Base-by-base conservation (phyloP, 768 basidiomycete genomes). In the Suillus ampliporus region DNA sequence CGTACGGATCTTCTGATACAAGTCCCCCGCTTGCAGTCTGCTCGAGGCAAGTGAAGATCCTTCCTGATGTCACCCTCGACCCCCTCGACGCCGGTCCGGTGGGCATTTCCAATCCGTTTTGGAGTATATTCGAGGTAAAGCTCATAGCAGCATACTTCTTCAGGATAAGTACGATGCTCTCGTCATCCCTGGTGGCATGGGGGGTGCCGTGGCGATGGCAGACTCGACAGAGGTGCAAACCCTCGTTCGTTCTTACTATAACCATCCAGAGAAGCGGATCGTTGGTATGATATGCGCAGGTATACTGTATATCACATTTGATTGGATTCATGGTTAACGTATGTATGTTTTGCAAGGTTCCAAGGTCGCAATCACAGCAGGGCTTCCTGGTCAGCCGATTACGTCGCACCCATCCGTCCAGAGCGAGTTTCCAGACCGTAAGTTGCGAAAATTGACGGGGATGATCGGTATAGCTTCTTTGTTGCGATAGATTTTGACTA, bases 201-300 rank as follows among this genome's bases (percentile, higher is more conserved):
- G 87, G 71, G 92, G 92, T 13, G 90, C 92, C 0, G 86, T 89
- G 57, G 90, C 87, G 0, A 86, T 94, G 47, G 86, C 91, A 1
- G 78, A 78, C 35, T 86, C 81, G 58, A 67, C 76, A 21, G 77
- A 74, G 2, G 89, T 94, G 2, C 90, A 93, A 70, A 77, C 80
- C 0, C 79, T 92, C 11, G 83, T 94, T 14, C 78, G 81, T 60
- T 74, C 79, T 23, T 93, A 86, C 68, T 72, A 77, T 9, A 65
- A 76, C 9, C 40, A 61, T 13, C 8, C 46, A 54, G 58, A 64
- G 4, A 68, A 64, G 26, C 76, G 72, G 21, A 71, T 90, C 50
- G 89, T 94, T 28, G 92, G 87, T 1, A 92, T 94, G 92, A 92
- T 94, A 51, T 94, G 92, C 69, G 92, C 92, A 57, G 92, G 92